Evolutionary conservation across 345 rosid species (phyloP), one percentile per base, ranked within the genome.

Genomic region (Nephelium lappaceum): DNA sequence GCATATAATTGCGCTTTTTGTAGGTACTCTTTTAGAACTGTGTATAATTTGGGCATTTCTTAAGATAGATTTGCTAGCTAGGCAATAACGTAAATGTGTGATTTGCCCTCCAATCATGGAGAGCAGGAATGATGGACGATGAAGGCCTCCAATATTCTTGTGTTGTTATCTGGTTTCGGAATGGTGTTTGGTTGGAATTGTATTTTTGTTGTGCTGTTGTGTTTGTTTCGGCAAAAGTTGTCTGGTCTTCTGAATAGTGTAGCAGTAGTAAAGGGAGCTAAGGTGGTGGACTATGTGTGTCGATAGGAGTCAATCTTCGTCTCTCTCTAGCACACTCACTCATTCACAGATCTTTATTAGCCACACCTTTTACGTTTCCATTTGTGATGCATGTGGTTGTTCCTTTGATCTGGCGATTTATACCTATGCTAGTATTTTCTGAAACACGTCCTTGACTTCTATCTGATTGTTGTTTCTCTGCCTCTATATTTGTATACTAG

Each of bases 401-500:
- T 31, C 31, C 12, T 5, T 42, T 51, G 41, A 31, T 66, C 38
- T n/a, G 63, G 9, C 11, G 27, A 11, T 75, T 31, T 16, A n/a
- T 39, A 1, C 67, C 62, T 74, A 11, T 1, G 21, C 38, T n/a
- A 1, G 51, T 18, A 65, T 8, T 1, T 65, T 67, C 23, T 76
- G 63, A 25, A 31, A n/a, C 11, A 67, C 53, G 55, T 76, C 11
- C 11, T 42, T 55, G 4, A 23, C 70, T 71, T 14, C 21, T 70
- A 60, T 49, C 69, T 62, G 51, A 69, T 39, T 31, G 62, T 76
- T 75, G 19, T 19, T 12, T 75, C 58, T 73, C 38, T 73, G 67
- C 19, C 81, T 77, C 6, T 71, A 11, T 67, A 3, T 69, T 57
- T 51, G 14, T 80, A 5, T 81, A 41, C 12, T 85, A 94, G 99